Evolutionary conservation across 2,329 filamentous ascomycete genomes (phyloP).

Genomic region (Keithomyces neogunnii): DNA sequence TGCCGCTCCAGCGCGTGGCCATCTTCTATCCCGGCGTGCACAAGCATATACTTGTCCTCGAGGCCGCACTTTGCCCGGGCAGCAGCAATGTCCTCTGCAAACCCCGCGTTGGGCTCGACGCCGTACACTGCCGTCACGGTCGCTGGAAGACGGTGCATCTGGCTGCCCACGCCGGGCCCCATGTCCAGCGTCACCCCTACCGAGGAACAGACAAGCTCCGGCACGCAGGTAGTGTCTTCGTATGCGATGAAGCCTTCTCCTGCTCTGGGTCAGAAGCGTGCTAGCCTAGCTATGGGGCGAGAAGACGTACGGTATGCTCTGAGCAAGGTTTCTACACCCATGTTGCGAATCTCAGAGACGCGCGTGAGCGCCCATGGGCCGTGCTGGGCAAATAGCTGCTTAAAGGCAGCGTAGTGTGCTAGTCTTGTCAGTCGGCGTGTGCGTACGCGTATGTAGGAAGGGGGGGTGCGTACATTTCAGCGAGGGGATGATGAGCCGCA

Average conservation of each 20-base stretch:
- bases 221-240: constrained; percentile 3
- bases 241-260: background rate
- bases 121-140: constrained; percentile 26
- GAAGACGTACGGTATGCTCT: background rate
- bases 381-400: background rate
- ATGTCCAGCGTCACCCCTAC: constrained; percentile 32
- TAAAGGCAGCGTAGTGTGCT: background rate
- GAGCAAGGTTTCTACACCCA: background rate
- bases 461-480: background rate
- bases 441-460: background rate
- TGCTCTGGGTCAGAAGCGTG: background rate
- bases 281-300: background rate
- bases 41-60: constrained; percentile 26
- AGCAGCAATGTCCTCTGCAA: constrained; percentile 19
- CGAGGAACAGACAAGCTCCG: background rate
- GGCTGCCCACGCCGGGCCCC: constrained; percentile 34
- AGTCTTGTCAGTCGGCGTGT: background rate
- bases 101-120: constrained; percentile 31
- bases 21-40: constrained; percentile 30
- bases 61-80: constrained; percentile 20
- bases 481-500: background rate
- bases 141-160: constrained; percentile 28
- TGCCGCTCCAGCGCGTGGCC: constrained; percentile 23
- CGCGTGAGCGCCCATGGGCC: background rate
- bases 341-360: background rate